Evolutionary conservation across 73 alveolate species (phyloP).

Genomic region (Symbiodinium natans): DNA sequence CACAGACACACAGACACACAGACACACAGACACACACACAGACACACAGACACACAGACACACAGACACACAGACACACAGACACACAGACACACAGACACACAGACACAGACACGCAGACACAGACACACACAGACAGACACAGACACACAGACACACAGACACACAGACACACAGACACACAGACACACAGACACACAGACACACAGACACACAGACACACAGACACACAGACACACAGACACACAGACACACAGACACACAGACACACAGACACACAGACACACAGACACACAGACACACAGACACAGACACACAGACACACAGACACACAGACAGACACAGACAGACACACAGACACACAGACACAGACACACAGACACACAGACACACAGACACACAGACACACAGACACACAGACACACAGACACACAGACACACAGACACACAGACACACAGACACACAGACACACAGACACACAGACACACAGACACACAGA

Average conservation of each 20-base stretch:
- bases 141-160: constrained; percentile 23
- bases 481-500: constrained; percentile 23
- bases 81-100: constrained; percentile 1
- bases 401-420: constrained; percentile 18
- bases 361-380: constrained; percentile 7
- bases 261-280: constrained; percentile 23
- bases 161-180: constrained; percentile 18
- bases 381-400: constrained; percentile 13
- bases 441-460: constrained; percentile 18
- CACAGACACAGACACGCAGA: constrained; percentile 1
- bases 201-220: constrained; percentile 18
- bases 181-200: constrained; percentile 21
- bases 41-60: constrained; percentile 7
- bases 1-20: constrained; percentile 19
- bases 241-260: constrained; percentile 18
- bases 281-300: not conserved
- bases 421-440: constrained; percentile 23
- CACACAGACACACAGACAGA: constrained; percentile 18
- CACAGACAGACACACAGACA: constrained; percentile 13
- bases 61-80: constrained; percentile 8
- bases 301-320: constrained; percentile 8
- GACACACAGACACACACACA: constrained; percentile 8
- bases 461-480: constrained; percentile 23
- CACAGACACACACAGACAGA: not conserved
- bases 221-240: constrained; percentile 23